phyloP scores from a whole-genome alignment of 768 basidiomycete genomes.

The Basidioascus undulatus region DNA sequence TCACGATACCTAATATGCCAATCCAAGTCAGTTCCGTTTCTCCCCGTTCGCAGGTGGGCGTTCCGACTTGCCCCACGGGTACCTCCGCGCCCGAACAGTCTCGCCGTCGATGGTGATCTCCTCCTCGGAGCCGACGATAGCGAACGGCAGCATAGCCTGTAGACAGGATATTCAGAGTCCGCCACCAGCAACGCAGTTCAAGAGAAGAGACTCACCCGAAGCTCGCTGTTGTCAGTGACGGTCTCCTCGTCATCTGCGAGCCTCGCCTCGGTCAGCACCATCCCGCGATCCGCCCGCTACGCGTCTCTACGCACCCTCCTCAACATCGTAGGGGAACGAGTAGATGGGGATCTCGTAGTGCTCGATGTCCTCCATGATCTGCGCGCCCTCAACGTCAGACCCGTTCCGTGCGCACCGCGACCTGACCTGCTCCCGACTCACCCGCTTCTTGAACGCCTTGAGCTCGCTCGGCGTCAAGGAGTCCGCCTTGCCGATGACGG shows the following conservation, averaged over 20 bases:
- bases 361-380: constrained; percentile 99
- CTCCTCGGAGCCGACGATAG: constrained; percentile 90
- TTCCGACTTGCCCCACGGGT: constrained; percentile 99
- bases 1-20: no score
- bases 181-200: not conserved
- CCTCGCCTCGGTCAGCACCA: no score
- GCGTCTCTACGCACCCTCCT: no score
- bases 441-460: constrained; percentile 79
- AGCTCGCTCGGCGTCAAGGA: constrained; percentile 81
- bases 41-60: no score
- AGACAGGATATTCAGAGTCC: not conserved
- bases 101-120: constrained; percentile 84
- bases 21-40: no score
- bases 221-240: constrained; percentile 86
- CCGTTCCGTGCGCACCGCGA: not conserved
- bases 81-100: constrained; percentile 73
- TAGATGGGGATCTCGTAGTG: constrained; percentile 95
- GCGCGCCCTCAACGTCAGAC: not conserved
- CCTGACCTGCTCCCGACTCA: constrained; percentile 2
- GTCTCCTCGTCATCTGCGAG: constrained; percentile 99
- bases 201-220: constrained; percentile 33
- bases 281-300: no score
- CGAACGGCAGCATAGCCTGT: constrained; percentile 79
- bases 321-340: constrained; percentile 98
- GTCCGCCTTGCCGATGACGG: constrained; percentile 87